phyloP scores from a whole-genome alignment of 2,329 filamentous ascomycete species.

The Ascochyta fabae region DNA sequence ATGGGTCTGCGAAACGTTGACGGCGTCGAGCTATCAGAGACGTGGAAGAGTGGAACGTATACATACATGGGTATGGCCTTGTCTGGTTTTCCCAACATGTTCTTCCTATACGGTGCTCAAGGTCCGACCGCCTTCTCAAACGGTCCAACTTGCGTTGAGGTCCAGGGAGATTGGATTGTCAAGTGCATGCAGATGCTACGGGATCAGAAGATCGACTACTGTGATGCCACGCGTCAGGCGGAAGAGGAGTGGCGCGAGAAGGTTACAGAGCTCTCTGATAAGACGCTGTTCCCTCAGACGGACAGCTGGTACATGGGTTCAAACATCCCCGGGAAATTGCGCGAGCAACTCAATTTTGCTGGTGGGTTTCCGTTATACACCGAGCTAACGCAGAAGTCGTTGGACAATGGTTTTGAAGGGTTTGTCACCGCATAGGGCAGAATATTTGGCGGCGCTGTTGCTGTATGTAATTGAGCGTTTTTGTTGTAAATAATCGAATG shows the following conservation, averaged over 20 bases:
- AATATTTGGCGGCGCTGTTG: not conserved
- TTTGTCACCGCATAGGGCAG: slow-evolving; percentile 39
- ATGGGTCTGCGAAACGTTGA: slow-evolving; percentile 49
- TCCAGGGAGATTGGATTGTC: slow-evolving; percentile 55
- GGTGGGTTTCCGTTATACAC: slow-evolving; percentile 52
- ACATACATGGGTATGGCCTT: slow-evolving; percentile 54
- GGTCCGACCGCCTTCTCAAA: slow-evolving; percentile 57
- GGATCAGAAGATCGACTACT: slow-evolving; percentile 47
- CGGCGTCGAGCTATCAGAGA: slow-evolving; percentile 46
- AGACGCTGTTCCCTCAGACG: slow-evolving; percentile 48
- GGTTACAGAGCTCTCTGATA: slow-evolving; percentile 50
- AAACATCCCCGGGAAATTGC: slow-evolving; percentile 55
- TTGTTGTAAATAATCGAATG: not conserved
- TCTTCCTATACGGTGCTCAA: slow-evolving; percentile 53
- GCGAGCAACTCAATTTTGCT: slow-evolving; percentile 54
- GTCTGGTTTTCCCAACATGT: slow-evolving; percentile 43
- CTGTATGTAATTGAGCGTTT: not conserved
- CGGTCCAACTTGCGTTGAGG: slow-evolving; percentile 54
- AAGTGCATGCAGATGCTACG: slow-evolving; percentile 50
- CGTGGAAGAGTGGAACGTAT: slow-evolving; percentile 52
- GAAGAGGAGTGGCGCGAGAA: slow-evolving; percentile 52
- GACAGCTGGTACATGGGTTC: slow-evolving; percentile 50
- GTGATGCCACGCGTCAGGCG: slow-evolving; percentile 51
- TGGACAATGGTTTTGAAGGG: slow-evolving; percentile 47
- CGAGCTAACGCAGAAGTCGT: slow-evolving; percentile 47